Base-by-base conservation (phyloP, 805 yeast genomes). In the Komagataella ulmi region DNA sequence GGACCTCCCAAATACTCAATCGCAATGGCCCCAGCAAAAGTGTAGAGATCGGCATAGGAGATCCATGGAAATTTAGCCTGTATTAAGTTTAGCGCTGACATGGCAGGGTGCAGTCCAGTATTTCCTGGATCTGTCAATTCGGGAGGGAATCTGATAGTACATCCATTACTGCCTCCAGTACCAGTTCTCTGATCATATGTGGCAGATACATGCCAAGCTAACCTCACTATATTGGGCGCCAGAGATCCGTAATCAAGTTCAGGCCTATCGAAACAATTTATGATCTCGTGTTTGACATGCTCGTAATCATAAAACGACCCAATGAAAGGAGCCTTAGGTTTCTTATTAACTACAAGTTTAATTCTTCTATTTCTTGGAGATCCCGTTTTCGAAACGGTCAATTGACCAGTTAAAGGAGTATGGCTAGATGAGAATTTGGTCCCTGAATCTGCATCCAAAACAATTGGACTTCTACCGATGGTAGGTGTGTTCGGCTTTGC, bases 151-250 rank as follows among this genome's bases (percentile, higher is more conserved):
- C 74, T 53, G 57, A 36, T 52, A 12, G 89, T 82, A 48, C 88
- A 88, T 47, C 88, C 88, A 58, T 73, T 80, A 1, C 87, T 79
- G 2, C 88, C 88, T 47, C 87, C 88, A 17, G 71, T 68, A 7
- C 68, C 67, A 18, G 70, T 67, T n/a, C 65, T 63, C 56, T 69
- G 70, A 59, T 86, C 88, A 65, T 73, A 88, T 17, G 93, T 85
- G n/a, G 95, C 96, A 53, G 87, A 77, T 43, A 83, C 77, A 63
- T 88, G 95, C 96, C 96, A 88, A 24, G 95, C 85, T 52, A 86
- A 73, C 59, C 96, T 79, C 21, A 88, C 79, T 45, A 88, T 69
- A 14, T 83, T 79, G 7, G 96, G 96, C 1, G 90, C 93, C 55
- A 80, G 83, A 23, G 82, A 79, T 44, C 79, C 80, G 56, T 80